Evolutionary conservation across 176 grass and related monocot genomes (phyloP).

Genomic region (Chrysopogon serrulatus): DNA sequence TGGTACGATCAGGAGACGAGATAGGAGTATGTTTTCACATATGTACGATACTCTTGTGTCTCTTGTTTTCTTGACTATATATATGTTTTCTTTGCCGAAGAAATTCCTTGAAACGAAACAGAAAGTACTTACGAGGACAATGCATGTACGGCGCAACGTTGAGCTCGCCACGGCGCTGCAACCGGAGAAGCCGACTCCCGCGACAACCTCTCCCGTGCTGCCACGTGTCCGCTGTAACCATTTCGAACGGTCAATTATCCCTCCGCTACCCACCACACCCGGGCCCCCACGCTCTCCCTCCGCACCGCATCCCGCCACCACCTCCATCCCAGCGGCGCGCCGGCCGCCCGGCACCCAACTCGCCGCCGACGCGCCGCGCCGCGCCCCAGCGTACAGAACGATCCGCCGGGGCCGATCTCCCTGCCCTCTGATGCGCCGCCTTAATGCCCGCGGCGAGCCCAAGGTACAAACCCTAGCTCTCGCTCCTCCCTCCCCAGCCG

Average conservation of each 20-base stretch:
- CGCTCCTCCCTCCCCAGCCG: background rate
- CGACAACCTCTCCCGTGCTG: background rate
- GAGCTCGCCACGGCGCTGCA: background rate
- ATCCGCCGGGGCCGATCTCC: background rate
- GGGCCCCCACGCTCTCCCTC: background rate
- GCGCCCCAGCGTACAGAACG: background rate
- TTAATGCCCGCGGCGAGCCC: conserved; percentile 36
- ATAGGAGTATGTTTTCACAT: too few relatives aligned
- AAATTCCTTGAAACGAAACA: background rate
- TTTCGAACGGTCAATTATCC: background rate
- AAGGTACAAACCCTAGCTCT: conserved; percentile 28
- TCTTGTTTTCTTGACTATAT: too few relatives aligned
- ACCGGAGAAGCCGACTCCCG: background rate
- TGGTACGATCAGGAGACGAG: too few relatives aligned
- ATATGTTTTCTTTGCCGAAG: background rate
- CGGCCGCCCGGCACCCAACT: conserved; percentile 18
- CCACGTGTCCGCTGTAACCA: conserved; percentile 11
- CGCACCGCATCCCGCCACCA: conserved; percentile 34
- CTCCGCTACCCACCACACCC: background rate
- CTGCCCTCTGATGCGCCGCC: conserved; percentile 40
- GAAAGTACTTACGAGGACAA: background rate
- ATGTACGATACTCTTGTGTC: too few relatives aligned
- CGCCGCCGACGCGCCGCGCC: conserved; percentile 25
- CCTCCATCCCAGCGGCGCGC: conserved; percentile 30
- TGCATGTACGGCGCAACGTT: background rate